Evolutionary conservation across 495 filamentous ascomycete genomes (phyloP), one percentile per base, ranked within the genome.

Genomic region (Aspergillus affinis): DNA sequence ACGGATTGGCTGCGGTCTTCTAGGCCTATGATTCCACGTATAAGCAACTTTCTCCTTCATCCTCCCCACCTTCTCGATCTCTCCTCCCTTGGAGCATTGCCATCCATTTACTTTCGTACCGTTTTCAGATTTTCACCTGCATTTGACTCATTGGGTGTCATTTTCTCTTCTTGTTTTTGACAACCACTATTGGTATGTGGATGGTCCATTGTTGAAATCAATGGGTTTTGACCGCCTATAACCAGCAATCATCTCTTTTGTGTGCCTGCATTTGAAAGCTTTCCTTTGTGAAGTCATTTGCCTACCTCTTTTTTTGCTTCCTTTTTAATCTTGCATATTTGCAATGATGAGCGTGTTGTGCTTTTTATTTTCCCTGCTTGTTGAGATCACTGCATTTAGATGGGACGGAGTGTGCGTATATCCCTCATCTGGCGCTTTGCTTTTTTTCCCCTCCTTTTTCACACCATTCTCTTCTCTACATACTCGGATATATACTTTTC

Each of bases 1-100:
- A 89, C 68, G 92, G 92, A 19, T 80, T 96, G 26, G 90, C 91
- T 13, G 88, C 92, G 41, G 89, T 90, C 30, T 92, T 93, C 66
- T 93, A 74, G 68, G 56, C 1, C 12, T 41, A 8, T 54, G 8
- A 15, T 32, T 44, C 15, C 30, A 30, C n/a, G 20, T 29, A 26
- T 51, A 48, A 47, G 29, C 52, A 44, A 54, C 56, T 60, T 51
- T 50, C 41, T 44, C 45, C 58, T 32, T 53, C 59, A 55, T 55
- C n/a, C 20, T 50, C 59, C 59, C 50, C n/a, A 61, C 48, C 48
- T 1, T 51, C 51, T 48, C 13, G 29, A 51, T 6, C 1, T 45
- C 6, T 46, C 45, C 27, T 47, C 30, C 23, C 44, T 52, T 52
- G 50, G 50, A 29, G 10, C 1, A 49, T 49, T 49, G 18, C 48